These are phyloP conservation scores for Prototheca stagnorum DNA, from an alignment of 163 green algal species.

Conservation along the genomic window DNA sequence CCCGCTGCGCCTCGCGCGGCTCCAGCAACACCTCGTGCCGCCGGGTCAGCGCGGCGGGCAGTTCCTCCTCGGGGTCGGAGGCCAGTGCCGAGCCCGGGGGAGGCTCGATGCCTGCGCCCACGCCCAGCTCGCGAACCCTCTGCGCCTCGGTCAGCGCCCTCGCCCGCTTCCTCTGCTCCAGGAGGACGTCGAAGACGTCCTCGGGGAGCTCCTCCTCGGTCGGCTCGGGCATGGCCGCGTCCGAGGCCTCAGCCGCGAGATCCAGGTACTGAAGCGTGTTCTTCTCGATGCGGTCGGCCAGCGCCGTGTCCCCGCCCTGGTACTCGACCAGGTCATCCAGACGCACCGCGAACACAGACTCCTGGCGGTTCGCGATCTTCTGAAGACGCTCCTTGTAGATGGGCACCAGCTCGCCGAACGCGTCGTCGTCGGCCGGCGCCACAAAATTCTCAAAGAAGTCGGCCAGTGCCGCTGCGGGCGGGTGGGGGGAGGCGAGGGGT, in stretches of 20 bases:
- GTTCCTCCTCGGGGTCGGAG: constrained; percentile 13
- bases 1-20: constrained; percentile 14
- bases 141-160: constrained; percentile 12
- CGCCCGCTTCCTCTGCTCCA: constrained; percentile 19
- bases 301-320: constrained; percentile 15
- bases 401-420: background rate
- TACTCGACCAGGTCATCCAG: too few relatives aligned
- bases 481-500: too few relatives aligned
- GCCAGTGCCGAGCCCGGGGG: too few relatives aligned
- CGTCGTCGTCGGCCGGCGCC: constrained; percentile 12
- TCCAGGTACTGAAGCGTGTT: constrained; percentile 69
- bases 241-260: constrained; percentile 63
- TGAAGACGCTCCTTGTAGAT: constrained; percentile 55
- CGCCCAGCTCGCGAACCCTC: constrained; percentile 12
- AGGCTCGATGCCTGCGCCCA: too few relatives aligned
- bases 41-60: constrained; percentile 62
- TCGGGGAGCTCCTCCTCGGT: constrained; percentile 22
- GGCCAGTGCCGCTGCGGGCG: constrained; percentile 21
- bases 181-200: constrained; percentile 81
- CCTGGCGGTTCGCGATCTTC: too few relatives aligned
- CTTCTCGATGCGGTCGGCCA: constrained; percentile 36
- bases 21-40: constrained; percentile 72
- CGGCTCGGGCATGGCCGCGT: constrained; percentile 51
- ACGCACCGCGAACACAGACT: too few relatives aligned
- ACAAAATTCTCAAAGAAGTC: constrained; percentile 53